These are phyloP conservation scores for Coccomyxa sp. DNA, from an alignment of 139 green algal genomes.

Conservation along the genomic window DNA sequence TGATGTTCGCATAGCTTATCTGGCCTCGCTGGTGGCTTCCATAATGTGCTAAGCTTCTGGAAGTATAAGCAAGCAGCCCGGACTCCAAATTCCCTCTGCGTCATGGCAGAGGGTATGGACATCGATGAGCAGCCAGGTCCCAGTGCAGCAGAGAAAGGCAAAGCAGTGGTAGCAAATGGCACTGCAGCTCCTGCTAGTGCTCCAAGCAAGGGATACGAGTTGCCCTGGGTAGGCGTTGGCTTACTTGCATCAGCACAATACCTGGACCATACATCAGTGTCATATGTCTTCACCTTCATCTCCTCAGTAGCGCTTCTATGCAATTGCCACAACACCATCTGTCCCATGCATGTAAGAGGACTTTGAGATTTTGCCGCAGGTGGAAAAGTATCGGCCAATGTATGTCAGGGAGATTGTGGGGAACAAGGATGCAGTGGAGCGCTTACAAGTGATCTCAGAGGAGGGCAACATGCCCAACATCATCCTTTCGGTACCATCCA, in stretches of 20 bases:
- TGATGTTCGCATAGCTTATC: too few relatives aligned
- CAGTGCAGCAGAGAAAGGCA: conserved; percentile 7
- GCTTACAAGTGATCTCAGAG: conserved; percentile 88
- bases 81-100: too few relatives aligned
- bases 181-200: too few relatives aligned
- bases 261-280: too few relatives aligned
- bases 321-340: too few relatives aligned
- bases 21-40: too few relatives aligned
- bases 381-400: conserved; percentile 94
- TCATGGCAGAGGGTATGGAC: conserved; percentile 22
- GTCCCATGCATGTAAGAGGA: not conserved
- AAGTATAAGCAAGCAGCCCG: too few relatives aligned
- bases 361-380: conserved; percentile 34
- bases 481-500: conserved; percentile 83
- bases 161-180: not conserved
- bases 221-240: conserved; percentile 20
- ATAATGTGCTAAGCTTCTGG: too few relatives aligned
- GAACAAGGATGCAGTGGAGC: conserved; percentile 87
- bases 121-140: not conserved
- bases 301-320: too few relatives aligned
- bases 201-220: conserved; percentile 10
- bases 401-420: conserved; percentile 91
- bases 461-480: conserved; percentile 98
- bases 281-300: too few relatives aligned
- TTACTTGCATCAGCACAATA: not conserved